These are phyloP conservation scores for Suhomyces sp. DNA, from an alignment of 805 yeast species.

Conservation along the genomic window DNA sequence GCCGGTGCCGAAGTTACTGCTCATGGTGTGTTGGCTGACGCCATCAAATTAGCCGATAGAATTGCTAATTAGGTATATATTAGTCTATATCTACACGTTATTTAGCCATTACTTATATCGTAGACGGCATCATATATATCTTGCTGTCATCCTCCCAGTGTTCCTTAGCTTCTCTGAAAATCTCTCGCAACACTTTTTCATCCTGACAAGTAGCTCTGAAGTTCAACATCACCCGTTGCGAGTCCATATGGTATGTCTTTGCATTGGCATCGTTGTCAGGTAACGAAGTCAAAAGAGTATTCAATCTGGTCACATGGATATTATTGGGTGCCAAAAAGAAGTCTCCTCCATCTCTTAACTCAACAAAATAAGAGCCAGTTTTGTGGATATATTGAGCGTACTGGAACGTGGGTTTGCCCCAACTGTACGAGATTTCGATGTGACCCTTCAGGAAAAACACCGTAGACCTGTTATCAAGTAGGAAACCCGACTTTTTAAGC, in stretches of 20 bases:
- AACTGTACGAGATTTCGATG: slow-evolving; percentile 75
- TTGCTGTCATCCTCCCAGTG: slow-evolving; percentile 36
- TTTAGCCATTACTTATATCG: background rate
- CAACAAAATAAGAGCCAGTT: slow-evolving; percentile 88
- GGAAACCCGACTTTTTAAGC: slow-evolving; percentile 66
- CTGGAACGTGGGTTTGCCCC: slow-evolving; percentile 85
- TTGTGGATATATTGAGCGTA: slow-evolving; percentile 87
- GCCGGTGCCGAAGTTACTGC: slow-evolving; percentile 75
- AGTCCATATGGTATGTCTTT: slow-evolving; percentile 47
- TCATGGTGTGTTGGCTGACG: slow-evolving; percentile 89
- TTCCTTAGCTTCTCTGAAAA: slow-evolving; percentile 59
- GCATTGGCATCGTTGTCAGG: slow-evolving; percentile 24
- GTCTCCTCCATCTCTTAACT: slow-evolving; percentile 73
- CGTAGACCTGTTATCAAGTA: slow-evolving; percentile 78
- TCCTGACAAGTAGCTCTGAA: slow-evolving; percentile 63
- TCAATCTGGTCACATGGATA: slow-evolving; percentile 71
- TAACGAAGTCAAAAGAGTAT: slow-evolving; percentile 35
- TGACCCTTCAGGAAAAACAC: slow-evolving; percentile 50
- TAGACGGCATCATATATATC: background rate
- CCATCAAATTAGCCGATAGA: slow-evolving; percentile 88
- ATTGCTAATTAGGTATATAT: slow-evolving; percentile 43
- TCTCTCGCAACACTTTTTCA: slow-evolving; percentile 42
- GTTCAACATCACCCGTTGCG: slow-evolving; percentile 70
- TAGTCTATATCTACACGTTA: background rate
- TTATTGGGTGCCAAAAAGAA: slow-evolving; percentile 85